These are phyloP conservation scores for Aplosporella prunicola DNA, from an alignment of 2,329 filamentous ascomycete genomes.

Conservation along the genomic window DNA sequence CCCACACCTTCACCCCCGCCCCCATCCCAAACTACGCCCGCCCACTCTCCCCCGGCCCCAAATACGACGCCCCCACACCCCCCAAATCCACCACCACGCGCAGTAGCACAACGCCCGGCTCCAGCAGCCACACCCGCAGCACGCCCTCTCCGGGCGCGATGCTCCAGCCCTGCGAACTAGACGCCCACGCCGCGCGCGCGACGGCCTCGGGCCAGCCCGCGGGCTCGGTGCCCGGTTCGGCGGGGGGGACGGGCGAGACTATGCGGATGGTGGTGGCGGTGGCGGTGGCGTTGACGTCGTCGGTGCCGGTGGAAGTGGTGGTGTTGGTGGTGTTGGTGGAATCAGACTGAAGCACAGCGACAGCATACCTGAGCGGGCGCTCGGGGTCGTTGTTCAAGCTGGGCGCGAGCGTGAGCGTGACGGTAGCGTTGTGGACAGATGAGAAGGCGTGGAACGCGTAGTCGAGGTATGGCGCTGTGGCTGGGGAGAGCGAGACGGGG, in stretches of 20 bases:
- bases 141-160: constrained; percentile 30
- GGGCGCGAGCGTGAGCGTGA: constrained; percentile 34
- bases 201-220: constrained; percentile 42
- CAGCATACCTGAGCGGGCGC: constrained; percentile 41
- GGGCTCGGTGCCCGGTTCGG: constrained; percentile 34
- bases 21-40: too few relatives aligned
- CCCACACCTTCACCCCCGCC: too few relatives aligned
- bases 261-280: too few relatives aligned
- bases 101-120: constrained; percentile 34
- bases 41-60: constrained; percentile 47
- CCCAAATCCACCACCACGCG: constrained; percentile 49
- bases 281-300: constrained; percentile 21
- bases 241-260: constrained; percentile 33
- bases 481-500: constrained; percentile 19
- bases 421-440: constrained; percentile 16
- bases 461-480: constrained; percentile 24
- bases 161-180: constrained; percentile 31
- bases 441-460: constrained; percentile 31
- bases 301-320: too few relatives aligned
- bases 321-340: constrained; percentile 28
- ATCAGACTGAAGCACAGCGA: too few relatives aligned
- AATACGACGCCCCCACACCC: constrained; percentile 44
- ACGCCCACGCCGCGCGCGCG: constrained; percentile 42
- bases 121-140: constrained; percentile 37
- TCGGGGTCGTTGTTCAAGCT: constrained; percentile 44